A percentile compares a stretch with the other conserved stretches of the same genome.
Evolutionary conservation across 345 rosid genomes (phyloP).

Genomic region (Euclidium syriacum): DNA sequence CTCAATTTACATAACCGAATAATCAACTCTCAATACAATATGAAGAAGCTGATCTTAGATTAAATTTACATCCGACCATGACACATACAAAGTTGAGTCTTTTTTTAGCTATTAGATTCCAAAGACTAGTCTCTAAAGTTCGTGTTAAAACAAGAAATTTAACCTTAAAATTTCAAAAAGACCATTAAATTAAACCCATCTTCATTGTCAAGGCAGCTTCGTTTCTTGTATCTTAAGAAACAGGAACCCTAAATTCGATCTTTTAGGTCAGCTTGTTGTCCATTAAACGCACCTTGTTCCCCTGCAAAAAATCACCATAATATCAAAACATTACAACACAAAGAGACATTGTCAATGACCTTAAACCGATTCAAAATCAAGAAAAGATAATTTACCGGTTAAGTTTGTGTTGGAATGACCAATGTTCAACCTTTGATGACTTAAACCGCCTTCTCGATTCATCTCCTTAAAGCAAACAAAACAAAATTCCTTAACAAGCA

Average conservation of each 20-base stretch:
- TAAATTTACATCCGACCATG: constrained; percentile 15
- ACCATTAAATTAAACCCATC: constrained; percentile 9
- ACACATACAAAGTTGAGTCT: too few species aligned
- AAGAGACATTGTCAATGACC: neutral
- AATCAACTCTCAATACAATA: neutral
- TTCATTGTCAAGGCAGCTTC: neutral
- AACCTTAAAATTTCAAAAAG: neutral
- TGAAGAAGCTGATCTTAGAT: neutral
- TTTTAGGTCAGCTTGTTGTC: constrained; percentile 17
- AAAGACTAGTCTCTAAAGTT: constrained; percentile 5
- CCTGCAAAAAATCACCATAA: constrained; percentile 27
- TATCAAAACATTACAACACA: neutral
- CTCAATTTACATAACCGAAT: too few species aligned
- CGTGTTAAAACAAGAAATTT: constrained; percentile 9
- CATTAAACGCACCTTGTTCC: constrained; percentile 23
- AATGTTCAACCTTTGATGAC: constrained; percentile 38
- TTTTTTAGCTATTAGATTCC: neutral
- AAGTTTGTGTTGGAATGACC: constrained; percentile 33
- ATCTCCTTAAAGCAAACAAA: constrained; percentile 38
- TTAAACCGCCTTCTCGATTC: constrained; percentile 39
- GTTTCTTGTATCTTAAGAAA: constrained; percentile 23
- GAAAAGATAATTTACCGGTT: constrained; percentile 33
- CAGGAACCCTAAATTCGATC: constrained; percentile 9
- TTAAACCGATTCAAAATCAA: neutral
- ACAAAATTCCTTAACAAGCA: neutral